These are phyloP conservation scores for Amoebophrya sp. DNA, from an alignment of 169 alveolate genomes.

Conservation along the genomic window DNA sequence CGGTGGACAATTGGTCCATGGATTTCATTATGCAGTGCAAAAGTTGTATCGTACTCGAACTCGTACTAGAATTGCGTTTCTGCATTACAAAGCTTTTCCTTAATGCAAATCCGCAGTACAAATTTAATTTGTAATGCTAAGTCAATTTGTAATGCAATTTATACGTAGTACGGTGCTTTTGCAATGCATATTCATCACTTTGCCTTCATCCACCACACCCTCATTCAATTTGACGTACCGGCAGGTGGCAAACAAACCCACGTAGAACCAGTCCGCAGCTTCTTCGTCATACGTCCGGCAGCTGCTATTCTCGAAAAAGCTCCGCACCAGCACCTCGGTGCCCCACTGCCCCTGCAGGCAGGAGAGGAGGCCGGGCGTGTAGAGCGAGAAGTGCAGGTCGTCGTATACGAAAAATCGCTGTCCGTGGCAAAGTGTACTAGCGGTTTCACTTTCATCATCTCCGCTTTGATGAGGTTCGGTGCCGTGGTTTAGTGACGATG, in stretches of 20 bases:
- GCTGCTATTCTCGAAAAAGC: neutral
- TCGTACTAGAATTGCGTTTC: too few relatives aligned
- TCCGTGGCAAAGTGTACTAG: neutral
- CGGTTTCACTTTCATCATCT: too few relatives aligned
- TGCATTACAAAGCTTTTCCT: too few relatives aligned
- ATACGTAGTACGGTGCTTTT: too few relatives aligned
- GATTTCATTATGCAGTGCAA: neutral
- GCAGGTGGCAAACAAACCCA: slow-evolving; percentile 25
- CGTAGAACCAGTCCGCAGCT: slow-evolving; percentile 25
- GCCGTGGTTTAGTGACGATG: too few relatives aligned
- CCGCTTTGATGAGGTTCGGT: too few relatives aligned
- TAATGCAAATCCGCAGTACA: too few relatives aligned
- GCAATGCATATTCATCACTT: too few relatives aligned
- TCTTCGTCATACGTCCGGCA: neutral
- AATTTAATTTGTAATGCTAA: too few relatives aligned
- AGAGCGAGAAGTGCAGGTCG: neutral
- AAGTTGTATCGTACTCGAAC: too few relatives aligned
- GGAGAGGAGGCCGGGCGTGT: neutral
- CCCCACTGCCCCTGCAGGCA: slow-evolving; percentile 37
- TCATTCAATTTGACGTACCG: neutral
- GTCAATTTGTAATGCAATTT: too few relatives aligned
- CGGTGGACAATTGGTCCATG: neutral
- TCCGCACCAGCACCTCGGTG: slow-evolving; percentile 21
- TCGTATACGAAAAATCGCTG: neutral
- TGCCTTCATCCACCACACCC: neutral